Percentiles rank a stretch among this genome's conserved stretches.
Evolutionary conservation across 768 basidiomycete genomes (phyloP).

Genomic region (Podaxis sp.): DNA sequence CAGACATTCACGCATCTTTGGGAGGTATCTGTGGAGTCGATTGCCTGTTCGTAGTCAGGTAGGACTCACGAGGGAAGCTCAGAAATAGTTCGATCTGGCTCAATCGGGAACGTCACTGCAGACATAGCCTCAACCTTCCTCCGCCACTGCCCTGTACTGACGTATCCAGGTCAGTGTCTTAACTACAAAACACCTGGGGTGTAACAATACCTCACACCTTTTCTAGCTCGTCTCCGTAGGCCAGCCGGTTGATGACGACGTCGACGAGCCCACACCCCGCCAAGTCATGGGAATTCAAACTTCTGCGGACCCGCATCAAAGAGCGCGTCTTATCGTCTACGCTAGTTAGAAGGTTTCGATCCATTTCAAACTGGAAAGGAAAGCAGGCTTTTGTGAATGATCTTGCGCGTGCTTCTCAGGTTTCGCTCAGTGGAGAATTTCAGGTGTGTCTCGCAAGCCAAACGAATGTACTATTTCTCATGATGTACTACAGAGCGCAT

Average conservation of each 20-base stretch:
- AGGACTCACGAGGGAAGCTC: too few species aligned
- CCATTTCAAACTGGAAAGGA: neutral
- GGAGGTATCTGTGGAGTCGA: too few species aligned
- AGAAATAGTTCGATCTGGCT: too few species aligned
- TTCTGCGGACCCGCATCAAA: neutral
- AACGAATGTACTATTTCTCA: neutral
- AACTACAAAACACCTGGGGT: neutral
- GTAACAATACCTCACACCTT: neutral
- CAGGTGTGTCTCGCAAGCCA: neutral
- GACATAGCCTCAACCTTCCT: neutral
- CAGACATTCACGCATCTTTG: too few species aligned
- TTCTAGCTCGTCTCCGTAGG: neutral
- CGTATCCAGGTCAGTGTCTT: neutral
- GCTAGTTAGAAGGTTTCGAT: neutral
- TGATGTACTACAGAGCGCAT: neutral
- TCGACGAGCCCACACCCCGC: neutral
- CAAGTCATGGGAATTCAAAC: neutral
- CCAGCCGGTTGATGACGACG: neutral
- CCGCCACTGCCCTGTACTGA: neutral
- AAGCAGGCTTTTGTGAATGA: neutral
- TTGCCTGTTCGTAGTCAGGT: too few species aligned
- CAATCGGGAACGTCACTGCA: neutral
- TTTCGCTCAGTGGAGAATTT: neutral
- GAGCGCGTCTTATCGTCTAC: neutral
- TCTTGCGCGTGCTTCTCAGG: neutral